Evolutionary conservation across 176 grass and related monocot genomes (phyloP).

Genomic region (Hordeum marinum): DNA sequence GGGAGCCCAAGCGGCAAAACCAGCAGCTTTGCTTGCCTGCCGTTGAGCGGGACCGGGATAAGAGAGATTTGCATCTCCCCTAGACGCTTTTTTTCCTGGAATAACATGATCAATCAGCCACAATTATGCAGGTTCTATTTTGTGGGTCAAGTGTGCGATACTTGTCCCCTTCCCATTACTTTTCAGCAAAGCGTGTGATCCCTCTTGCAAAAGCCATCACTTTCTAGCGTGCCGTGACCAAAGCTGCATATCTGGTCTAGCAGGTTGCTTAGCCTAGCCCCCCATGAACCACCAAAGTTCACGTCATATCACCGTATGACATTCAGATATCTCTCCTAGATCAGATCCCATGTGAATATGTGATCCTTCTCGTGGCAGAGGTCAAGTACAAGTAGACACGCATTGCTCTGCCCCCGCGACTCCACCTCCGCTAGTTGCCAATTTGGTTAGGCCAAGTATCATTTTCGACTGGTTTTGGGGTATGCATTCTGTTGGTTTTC

Average conservation of each 20-base stretch:
- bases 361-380: not conserved
- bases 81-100: not conserved
- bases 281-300: not conserved
- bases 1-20: no score
- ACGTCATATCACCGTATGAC: not conserved
- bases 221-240: slow-evolving; percentile 14
- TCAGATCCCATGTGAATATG: not conserved
- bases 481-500: not conserved
- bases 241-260: slow-evolving; percentile 12
- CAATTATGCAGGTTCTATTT: slow-evolving; percentile 9
- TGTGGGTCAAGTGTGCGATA: not conserved
- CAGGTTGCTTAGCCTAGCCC: not conserved
- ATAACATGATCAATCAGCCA: not conserved
- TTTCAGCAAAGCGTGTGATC: slow-evolving; percentile 1
- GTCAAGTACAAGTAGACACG: not conserved
- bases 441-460: not conserved
- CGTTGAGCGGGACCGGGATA: not conserved
- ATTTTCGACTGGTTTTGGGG: not conserved
- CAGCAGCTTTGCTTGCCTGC: no score
- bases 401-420: not conserved
- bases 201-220: not conserved
- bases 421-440: not conserved
- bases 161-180: slow-evolving; percentile 14
- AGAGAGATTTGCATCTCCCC: not conserved
- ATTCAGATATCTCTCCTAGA: not conserved